Percentiles rank a stretch among this genome's conserved stretches.
Conservation (phyloP, 495 filamentous ascomycete species). For the Glutinoglossum americanum region DNA sequence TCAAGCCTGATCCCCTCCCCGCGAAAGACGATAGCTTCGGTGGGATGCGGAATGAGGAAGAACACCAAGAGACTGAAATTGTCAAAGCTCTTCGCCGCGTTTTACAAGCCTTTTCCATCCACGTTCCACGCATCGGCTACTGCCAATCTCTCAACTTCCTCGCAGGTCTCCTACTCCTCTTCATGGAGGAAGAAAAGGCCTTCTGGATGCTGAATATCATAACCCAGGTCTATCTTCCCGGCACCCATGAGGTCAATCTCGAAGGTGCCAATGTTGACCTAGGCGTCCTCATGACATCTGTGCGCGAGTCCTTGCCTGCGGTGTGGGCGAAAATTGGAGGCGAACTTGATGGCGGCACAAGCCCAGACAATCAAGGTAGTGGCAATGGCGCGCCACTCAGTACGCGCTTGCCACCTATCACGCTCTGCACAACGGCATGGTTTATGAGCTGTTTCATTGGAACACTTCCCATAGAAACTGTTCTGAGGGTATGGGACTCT, state of each 20-base stretch:
- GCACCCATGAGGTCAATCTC: conserved; percentile 77
- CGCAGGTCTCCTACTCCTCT: conserved; percentile 83
- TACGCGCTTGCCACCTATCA: conserved; percentile 66
- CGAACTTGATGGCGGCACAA: conserved; percentile 35
- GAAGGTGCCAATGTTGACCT: conserved; percentile 91
- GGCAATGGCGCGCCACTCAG: conserved; percentile 7
- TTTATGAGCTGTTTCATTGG: conserved; percentile 96
- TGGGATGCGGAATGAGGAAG: conserved; percentile 11
- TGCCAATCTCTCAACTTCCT: conserved; percentile 96
- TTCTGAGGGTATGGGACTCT: conserved; percentile 81
- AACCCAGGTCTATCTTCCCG: conserved; percentile 68
- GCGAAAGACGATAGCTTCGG: conserved; percentile 7
- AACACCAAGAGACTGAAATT: conserved; percentile 47
- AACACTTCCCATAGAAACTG: conserved; percentile 74
- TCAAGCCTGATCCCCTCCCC: conserved; percentile 45
- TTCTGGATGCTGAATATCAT: conserved; percentile 94
- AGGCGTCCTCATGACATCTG: conserved; percentile 68
- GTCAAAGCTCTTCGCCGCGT: conserved; percentile 65
- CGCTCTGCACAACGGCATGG: conserved; percentile 87
- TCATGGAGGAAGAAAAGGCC: conserved; percentile 74
- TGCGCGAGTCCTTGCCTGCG: conserved; percentile 65
- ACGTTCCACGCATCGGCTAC: conserved; percentile 80
- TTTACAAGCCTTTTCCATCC: conserved; percentile 69
- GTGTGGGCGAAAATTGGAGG: conserved; percentile 80
- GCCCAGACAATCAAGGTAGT: conserved; percentile 11